phyloP scores from a whole-genome alignment of 306 rosid species.

The Abrus pulchellus region DNA sequence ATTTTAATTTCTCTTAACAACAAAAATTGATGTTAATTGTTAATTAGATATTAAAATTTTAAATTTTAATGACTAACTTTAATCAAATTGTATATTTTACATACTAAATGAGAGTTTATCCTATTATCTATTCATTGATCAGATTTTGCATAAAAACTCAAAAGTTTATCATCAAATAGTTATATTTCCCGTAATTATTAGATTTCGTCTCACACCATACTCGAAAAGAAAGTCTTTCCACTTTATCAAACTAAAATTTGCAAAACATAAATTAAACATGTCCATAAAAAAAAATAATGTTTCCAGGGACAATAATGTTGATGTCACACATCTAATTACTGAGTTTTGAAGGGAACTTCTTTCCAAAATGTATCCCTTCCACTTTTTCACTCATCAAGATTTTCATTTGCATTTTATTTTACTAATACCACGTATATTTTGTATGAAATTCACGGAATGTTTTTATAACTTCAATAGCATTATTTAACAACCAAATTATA shows the following conservation, averaged over 20 bases:
- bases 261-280: not conserved
- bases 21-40: too few relatives aligned
- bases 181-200: not conserved
- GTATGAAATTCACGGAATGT: not conserved
- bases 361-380: not conserved
- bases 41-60: too few relatives aligned
- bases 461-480: too few relatives aligned
- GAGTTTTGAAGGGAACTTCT: not conserved
- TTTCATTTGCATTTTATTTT: too few relatives aligned
- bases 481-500: not conserved
- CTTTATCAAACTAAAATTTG: not conserved
- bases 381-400: not conserved
- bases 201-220: too few relatives aligned
- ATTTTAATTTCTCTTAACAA: too few relatives aligned
- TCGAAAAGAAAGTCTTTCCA: not conserved
- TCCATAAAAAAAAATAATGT: not conserved
- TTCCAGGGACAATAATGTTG: not conserved
- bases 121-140: too few relatives aligned
- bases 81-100: too few relatives aligned
- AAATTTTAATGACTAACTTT: too few relatives aligned
- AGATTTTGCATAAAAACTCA: not conserved
- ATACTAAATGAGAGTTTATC: not conserved
- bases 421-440: too few relatives aligned
- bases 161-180: not conserved
- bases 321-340: too few relatives aligned